phyloP scores from a whole-genome alignment of 2,329 filamentous ascomycete species.

The Rosellinia necatrix region DNA sequence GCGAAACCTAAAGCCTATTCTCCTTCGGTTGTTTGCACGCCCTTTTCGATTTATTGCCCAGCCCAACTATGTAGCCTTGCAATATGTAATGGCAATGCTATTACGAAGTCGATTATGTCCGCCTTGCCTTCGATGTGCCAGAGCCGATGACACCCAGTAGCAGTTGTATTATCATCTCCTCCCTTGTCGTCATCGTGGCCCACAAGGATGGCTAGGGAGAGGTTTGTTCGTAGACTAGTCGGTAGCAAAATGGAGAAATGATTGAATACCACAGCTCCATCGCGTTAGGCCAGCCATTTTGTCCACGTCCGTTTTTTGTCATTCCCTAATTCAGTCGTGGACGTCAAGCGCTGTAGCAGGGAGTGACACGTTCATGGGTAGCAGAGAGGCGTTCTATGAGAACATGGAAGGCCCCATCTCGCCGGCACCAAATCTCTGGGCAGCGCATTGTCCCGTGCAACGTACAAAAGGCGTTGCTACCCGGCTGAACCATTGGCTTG shows the following conservation, averaged over 20 bases:
- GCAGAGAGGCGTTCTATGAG: slow-evolving; percentile 25
- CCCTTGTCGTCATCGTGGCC: slow-evolving; percentile 32
- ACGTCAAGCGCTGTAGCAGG: slow-evolving; percentile 20
- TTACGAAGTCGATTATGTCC: not conserved
- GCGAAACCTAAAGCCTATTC: slow-evolving; percentile 13
- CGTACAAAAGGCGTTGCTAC: slow-evolving; percentile 28
- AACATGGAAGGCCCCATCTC: slow-evolving; percentile 26
- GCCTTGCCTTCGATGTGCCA: slow-evolving; percentile 2
- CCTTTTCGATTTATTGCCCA: not conserved
- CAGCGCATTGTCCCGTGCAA: slow-evolving; percentile 29
- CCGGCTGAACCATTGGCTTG: slow-evolving; percentile 35
- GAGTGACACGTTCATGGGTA: slow-evolving; percentile 25
- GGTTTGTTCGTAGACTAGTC: slow-evolving; percentile 31
- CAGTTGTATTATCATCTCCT: slow-evolving; percentile 13
- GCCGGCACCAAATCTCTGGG: slow-evolving; percentile 26
- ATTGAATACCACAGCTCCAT: slow-evolving; percentile 29
- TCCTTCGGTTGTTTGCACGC: slow-evolving; percentile 1
- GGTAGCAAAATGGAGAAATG: slow-evolving; percentile 29
- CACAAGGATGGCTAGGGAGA: slow-evolving; percentile 28
- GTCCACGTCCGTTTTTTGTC: slow-evolving; percentile 28
- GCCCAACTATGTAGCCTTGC: slow-evolving; percentile 1
- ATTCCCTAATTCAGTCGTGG: slow-evolving; percentile 12
- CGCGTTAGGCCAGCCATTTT: slow-evolving; percentile 29
- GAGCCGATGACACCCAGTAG: slow-evolving; percentile 7
- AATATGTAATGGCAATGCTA: not conserved